Evolutionary conservation across 1,284 basidiomycete genomes (phyloP).

Genomic region (Sanghuangporus weigelae): DNA sequence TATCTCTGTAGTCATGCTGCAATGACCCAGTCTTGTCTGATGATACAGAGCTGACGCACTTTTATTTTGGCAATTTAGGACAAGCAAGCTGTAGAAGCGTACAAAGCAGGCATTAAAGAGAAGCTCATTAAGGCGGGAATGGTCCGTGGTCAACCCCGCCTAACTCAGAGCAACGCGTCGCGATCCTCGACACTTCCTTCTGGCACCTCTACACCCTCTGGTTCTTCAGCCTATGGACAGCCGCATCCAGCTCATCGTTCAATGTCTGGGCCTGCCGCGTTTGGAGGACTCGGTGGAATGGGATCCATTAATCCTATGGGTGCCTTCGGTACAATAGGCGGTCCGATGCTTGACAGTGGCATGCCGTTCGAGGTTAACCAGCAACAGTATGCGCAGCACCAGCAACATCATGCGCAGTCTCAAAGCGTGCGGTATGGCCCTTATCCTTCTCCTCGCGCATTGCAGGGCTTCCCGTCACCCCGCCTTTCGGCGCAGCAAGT

Average conservation of each 20-base stretch:
- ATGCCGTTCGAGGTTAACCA: neutral
- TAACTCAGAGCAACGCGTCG: constrained; percentile 32
- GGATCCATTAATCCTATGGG: constrained; percentile 3
- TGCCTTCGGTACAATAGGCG: constrained; percentile 1
- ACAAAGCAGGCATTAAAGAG: constrained; percentile 79
- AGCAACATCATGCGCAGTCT: constrained; percentile 1
- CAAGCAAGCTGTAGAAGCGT: constrained; percentile 72
- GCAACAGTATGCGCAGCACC: neutral
- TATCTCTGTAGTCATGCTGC: neutral
- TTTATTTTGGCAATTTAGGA: constrained; percentile 41
- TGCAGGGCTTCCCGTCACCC: constrained; percentile 1
- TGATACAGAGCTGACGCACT: neutral
- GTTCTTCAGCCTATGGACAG: constrained; percentile 11
- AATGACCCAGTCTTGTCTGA: neutral
- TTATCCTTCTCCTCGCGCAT: constrained; percentile 6
- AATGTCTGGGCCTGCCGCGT: constrained; percentile 10
- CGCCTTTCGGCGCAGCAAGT: constrained; percentile 5
- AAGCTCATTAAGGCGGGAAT: constrained; percentile 69
- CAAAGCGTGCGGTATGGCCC: constrained; percentile 13
- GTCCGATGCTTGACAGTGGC: neutral
- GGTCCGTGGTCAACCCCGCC: constrained; percentile 72
- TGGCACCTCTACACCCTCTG: constrained; percentile 2
- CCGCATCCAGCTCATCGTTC: constrained; percentile 14
- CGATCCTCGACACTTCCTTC: constrained; percentile 23
- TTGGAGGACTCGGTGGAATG: constrained; percentile 10